Base-by-base conservation (phyloP, 352 stramenopile species). In the Globisporangium cederbergense region DNA sequence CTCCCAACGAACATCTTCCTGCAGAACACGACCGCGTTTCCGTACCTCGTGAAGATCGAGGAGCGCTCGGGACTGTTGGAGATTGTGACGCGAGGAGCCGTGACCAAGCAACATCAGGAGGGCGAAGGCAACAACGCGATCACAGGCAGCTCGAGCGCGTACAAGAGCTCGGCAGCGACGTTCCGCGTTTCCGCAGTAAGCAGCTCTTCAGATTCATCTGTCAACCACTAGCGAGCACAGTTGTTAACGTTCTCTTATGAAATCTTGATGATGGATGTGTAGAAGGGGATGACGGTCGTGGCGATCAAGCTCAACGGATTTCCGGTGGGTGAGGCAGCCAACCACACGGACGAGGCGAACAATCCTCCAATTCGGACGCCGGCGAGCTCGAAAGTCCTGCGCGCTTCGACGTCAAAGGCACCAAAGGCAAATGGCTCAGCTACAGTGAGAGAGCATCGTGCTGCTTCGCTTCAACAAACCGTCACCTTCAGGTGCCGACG, bases 251-350 rank as follows among this genome's bases (percentile, higher is more conserved):
- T 45, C 4, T 43, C 13, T 32, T 46, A 22, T 36, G 11, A 18
- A 32, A 2, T 68, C 38, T 16, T 38, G 16, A 38, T 42, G 18
- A 16, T 30, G 59, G 18, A 16, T 30, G 59, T 59, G 34, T 60
- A 92, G 83, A 87, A 76, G 70, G 83, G 83, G 40, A 92, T 92
- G 81, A 90, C 84, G 30, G 83, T 81, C 25, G 81, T 92, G 18
- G 83, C 83, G 3, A 86, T 92, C 62, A 82, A 82, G 58, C 89
- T 71, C 60, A 84, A 22, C 32, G 55, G 43, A 10, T 36, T 32
- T 7, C 22, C 43, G 25, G 16, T 38, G 10, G 7, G 4, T 40
- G 10, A 55, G 13, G 14, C 32, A 51, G n/a, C 3, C 5, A 20
- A 51, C 1, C 20, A 32, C 4, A 53, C 28, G 18, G 9, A 1